A percentile compares a stretch with the other conserved stretches of the same genome.
phyloP scores from a whole-genome alignment of 169 alveolate species.

The Ichthyophthirius multifiliis region DNA sequence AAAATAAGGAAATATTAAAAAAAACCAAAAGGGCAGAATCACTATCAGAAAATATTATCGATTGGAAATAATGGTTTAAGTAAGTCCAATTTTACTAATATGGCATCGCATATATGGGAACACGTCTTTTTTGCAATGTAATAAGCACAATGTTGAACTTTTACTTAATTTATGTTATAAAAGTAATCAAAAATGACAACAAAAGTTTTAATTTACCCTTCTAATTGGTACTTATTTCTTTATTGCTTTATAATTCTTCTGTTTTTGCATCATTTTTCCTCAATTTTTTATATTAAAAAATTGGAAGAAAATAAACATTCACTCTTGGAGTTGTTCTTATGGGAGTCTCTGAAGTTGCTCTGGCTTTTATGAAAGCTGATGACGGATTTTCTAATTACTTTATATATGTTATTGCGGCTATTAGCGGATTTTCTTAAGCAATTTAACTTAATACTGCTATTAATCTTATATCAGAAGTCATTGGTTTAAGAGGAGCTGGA shows the following conservation, averaged over 20 bases:
- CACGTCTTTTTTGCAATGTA: conserved; percentile 62
- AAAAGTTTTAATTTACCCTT: conserved; percentile 28
- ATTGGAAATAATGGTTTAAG: conserved; percentile 44
- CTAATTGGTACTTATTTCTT: conserved; percentile 56
- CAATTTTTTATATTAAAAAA: background rate
- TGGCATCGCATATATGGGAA: conserved; percentile 59
- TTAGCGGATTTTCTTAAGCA: conserved; percentile 56
- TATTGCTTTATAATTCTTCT: conserved; percentile 52
- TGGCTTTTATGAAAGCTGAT: conserved; percentile 23
- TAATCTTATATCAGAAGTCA: conserved; percentile 69
- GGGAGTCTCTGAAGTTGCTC: conserved; percentile 14
- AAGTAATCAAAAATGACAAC: conserved; percentile 23
- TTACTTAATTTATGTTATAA: conserved; percentile 49
- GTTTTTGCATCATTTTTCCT: conserved; percentile 21
- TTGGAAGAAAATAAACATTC: conserved; percentile 38
- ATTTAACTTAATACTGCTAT: conserved; percentile 60
- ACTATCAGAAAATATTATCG: background rate
- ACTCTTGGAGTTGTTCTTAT: conserved; percentile 29
- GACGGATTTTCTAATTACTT: background rate
- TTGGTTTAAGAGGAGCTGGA: conserved; percentile 55
- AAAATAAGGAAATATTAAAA: background rate
- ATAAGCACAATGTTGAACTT: conserved; percentile 60
- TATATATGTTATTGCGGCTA: conserved; percentile 43
- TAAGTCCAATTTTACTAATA: conserved; percentile 49
- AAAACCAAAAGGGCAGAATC: background rate